These are phyloP conservation scores for Anthoceros angustus DNA, from an alignment of 225 moss, liverwort and hornwort genomes.

Conservation along the genomic window DNA sequence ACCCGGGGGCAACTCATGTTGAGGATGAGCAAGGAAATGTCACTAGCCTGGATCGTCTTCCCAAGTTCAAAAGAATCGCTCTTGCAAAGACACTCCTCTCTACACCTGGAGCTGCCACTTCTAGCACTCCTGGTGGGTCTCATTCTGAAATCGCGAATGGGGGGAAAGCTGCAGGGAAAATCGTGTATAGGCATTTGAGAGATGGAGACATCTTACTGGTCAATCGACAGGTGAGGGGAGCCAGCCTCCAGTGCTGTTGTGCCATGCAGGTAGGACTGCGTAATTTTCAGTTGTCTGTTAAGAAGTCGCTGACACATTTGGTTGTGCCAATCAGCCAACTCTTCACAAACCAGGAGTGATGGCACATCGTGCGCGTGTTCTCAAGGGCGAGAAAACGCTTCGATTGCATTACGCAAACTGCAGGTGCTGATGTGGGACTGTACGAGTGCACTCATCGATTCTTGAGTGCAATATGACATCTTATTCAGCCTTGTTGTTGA, in stretches of 20 bases:
- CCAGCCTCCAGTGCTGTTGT: constrained; percentile 7
- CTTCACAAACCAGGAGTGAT: constrained; percentile 98
- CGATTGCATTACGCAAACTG: constrained; percentile 98
- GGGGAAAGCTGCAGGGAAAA: constrained; percentile 67
- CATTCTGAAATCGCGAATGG: constrained; percentile 19
- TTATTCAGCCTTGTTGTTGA: no score
- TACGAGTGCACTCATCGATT: no score
- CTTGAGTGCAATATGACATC: no score
- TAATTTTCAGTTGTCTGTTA: not conserved
- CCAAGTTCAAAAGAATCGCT: constrained; percentile 54
- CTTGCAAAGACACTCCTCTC: constrained; percentile 85
- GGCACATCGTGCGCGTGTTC: constrained; percentile 91
- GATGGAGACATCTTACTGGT: constrained; percentile 84
- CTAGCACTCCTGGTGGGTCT: constrained; percentile 25
- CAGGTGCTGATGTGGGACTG: constrained; percentile 26
- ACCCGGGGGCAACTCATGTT: constrained; percentile 89
- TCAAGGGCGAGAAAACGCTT: constrained; percentile 94
- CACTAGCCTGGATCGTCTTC: constrained; percentile 47
- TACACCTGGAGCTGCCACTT: constrained; percentile 57
- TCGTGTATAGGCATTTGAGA: constrained; percentile 74
- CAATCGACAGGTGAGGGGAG: constrained; percentile 57
- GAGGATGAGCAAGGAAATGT: constrained; percentile 89
- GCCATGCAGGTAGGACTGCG: not conserved
- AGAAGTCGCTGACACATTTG: not conserved
- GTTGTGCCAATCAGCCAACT: constrained; percentile 46